A percentile compares a stretch with the other conserved stretches of the same genome.
phyloP scores from a whole-genome alignment of 2,329 filamentous ascomycete species.

The Neurospora sp. region DNA sequence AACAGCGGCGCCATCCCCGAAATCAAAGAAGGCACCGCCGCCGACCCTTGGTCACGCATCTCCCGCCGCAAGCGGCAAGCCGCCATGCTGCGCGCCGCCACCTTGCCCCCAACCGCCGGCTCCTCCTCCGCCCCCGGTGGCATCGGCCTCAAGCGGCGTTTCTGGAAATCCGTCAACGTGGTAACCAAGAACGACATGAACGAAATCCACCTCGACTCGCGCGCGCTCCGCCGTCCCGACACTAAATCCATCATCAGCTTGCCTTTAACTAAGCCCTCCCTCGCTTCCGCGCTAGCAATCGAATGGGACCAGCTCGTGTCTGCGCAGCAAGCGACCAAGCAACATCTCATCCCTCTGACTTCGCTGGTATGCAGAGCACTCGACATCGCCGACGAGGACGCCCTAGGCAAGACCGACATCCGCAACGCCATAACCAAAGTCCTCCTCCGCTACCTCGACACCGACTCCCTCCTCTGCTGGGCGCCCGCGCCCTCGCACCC shows the following conservation, averaged over 20 bases:
- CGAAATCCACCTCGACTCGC: constrained; percentile 64
- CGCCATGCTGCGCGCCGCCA: constrained; percentile 36
- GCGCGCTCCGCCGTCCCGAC: constrained; percentile 68
- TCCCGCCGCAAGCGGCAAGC: constrained; percentile 44
- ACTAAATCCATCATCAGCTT: constrained; percentile 63
- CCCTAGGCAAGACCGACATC: constrained; percentile 28
- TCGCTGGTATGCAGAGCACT: constrained; percentile 74
- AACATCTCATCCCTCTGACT: constrained; percentile 84
- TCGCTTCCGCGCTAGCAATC: constrained; percentile 76
- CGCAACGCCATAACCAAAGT: constrained; percentile 56
- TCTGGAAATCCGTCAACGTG: constrained; percentile 80
- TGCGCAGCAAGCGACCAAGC: constrained; percentile 72
- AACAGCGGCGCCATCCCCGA: background rate
- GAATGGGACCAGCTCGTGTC: constrained; percentile 88
- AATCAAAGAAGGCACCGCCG: constrained; percentile 19
- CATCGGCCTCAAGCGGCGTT: constrained; percentile 54
- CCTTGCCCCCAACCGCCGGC: constrained; percentile 16
- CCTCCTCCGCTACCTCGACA: constrained; percentile 79
- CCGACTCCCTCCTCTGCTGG: constrained; percentile 90
- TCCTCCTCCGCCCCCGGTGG: constrained; percentile 15
- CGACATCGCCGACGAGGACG: constrained; percentile 67
- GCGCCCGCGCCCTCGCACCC: constrained; percentile 44
- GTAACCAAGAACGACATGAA: constrained; percentile 29
- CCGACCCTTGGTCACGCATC: constrained; percentile 27
- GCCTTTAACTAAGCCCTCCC: constrained; percentile 65